Conservation (phyloP, 345 rosid genomes). For the Trapa bicornis region DNA sequence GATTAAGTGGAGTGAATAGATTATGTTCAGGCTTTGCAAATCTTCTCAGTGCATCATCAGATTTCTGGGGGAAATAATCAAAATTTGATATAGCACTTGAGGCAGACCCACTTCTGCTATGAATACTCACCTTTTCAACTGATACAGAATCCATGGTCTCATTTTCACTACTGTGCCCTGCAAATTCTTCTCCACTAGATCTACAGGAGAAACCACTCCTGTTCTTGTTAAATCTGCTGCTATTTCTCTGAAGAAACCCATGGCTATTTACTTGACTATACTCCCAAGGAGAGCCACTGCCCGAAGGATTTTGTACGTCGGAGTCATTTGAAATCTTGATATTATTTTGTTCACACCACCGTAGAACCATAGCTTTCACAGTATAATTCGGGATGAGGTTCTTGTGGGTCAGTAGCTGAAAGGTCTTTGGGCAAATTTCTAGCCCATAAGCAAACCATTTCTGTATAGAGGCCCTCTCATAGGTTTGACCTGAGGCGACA, state of each 20-base stretch:
- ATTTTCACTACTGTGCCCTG: conserved; percentile 26
- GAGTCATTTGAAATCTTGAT: conserved; percentile 23
- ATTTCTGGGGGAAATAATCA: conserved; percentile 40
- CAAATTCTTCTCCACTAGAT: conserved; percentile 31
- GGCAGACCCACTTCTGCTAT: conserved; percentile 74
- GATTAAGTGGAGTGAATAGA: conserved; percentile 24
- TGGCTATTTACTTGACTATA: conserved; percentile 39
- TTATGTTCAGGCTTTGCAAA: conserved; percentile 23
- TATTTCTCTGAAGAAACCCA: conserved; percentile 36
- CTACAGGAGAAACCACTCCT: conserved; percentile 36
- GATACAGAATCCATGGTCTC: conserved; percentile 37
- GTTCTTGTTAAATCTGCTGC: conserved; percentile 49
- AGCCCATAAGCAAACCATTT: conserved; percentile 78
- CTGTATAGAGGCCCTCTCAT: conserved; percentile 74
- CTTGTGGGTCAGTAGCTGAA: conserved; percentile 46
- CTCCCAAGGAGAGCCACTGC: conserved; percentile 36
- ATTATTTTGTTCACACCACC: conserved; percentile 69
- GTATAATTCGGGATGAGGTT: conserved; percentile 84
- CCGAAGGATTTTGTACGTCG: conserved; percentile 21
- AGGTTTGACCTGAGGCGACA: conserved; percentile 92
- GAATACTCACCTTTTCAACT: conserved; percentile 46
- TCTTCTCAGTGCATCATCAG: conserved; percentile 22
- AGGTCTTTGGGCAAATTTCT: conserved; percentile 78
- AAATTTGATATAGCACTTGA: conserved; percentile 60
- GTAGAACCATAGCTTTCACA: conserved; percentile 79